Evolutionary conservation across 192 early-diverging fungal species (phyloP).

Genomic region (Coemansia sp.): DNA sequence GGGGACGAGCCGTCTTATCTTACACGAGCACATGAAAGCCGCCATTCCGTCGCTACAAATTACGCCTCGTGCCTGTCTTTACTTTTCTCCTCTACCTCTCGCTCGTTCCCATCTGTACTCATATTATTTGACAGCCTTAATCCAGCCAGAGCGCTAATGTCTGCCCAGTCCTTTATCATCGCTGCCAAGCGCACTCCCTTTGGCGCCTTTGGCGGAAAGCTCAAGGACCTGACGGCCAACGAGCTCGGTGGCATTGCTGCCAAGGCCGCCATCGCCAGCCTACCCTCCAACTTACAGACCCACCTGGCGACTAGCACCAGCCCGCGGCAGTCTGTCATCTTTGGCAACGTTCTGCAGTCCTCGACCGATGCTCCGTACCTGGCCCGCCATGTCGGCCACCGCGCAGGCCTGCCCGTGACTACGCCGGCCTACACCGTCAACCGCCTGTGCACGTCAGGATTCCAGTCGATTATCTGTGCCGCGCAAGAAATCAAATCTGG

Average conservation of each 20-base stretch:
- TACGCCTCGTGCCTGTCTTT: background rate
- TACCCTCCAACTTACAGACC: constrained; percentile 75
- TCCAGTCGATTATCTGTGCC: constrained; percentile 94
- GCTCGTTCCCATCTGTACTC: background rate
- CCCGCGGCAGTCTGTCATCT: constrained; percentile 75
- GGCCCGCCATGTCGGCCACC: constrained; percentile 91
- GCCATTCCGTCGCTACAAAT: no score
- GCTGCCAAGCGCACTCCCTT: constrained; percentile 87
- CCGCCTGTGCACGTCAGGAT: constrained; percentile 95
- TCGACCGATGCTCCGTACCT: constrained; percentile 85
- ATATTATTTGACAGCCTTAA: no score
- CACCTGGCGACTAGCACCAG: constrained; percentile 33
- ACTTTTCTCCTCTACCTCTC: background rate
- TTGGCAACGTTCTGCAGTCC: constrained; percentile 94
- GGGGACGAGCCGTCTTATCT: background rate
- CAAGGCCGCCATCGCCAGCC: constrained; percentile 77
- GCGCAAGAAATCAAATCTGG: constrained; percentile 89
- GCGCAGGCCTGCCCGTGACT: constrained; percentile 81
- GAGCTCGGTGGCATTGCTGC: constrained; percentile 93
- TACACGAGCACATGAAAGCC: background rate
- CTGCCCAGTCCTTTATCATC: constrained; percentile 70
- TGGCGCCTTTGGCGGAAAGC: constrained; percentile 94
- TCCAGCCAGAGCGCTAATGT: no score
- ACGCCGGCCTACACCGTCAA: constrained; percentile 92
- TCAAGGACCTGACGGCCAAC: constrained; percentile 80